Evolutionary conservation across 345 rosid species (phyloP).

Genomic region (Anacardium occidentale): DNA sequence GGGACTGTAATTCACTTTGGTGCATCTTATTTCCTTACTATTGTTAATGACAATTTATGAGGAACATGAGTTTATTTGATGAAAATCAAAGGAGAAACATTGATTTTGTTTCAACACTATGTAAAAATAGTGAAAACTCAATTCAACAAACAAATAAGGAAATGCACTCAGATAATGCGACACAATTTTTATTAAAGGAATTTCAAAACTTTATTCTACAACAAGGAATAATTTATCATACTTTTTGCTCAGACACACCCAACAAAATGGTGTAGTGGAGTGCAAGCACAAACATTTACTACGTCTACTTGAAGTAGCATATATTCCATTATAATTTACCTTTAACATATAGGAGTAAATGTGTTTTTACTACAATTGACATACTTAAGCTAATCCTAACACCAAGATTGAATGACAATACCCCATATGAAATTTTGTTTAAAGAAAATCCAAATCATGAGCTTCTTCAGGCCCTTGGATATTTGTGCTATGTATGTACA

Average conservation of each 20-base stretch:
- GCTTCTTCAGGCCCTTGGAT: not conserved
- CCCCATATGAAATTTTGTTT: not conserved
- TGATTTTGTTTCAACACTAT: not conserved
- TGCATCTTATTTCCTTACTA: not conserved
- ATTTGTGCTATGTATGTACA: not conserved
- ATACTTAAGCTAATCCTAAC: not conserved
- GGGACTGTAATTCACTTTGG: not conserved
- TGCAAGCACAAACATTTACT: not conserved
- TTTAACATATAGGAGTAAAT: not conserved
- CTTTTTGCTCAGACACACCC: not conserved
- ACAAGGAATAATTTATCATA: not conserved
- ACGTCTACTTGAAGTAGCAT: not conserved
- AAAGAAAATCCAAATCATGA: not conserved
- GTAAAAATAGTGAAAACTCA: not conserved
- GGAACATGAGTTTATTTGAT: not conserved
- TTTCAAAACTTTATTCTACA: not conserved
- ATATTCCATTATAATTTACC: not conserved
- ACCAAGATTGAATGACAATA: too few relatives aligned
- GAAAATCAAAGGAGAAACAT: not conserved
- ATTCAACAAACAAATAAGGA: not conserved
- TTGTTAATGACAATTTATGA: too few relatives aligned
- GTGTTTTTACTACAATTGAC: not conserved
- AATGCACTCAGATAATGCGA: not conserved
- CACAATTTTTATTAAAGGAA: not conserved
- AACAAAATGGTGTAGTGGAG: not conserved